Conservation (phyloP, 192 early-diverging fungal species). For the Backusella liffmaniae region DNA sequence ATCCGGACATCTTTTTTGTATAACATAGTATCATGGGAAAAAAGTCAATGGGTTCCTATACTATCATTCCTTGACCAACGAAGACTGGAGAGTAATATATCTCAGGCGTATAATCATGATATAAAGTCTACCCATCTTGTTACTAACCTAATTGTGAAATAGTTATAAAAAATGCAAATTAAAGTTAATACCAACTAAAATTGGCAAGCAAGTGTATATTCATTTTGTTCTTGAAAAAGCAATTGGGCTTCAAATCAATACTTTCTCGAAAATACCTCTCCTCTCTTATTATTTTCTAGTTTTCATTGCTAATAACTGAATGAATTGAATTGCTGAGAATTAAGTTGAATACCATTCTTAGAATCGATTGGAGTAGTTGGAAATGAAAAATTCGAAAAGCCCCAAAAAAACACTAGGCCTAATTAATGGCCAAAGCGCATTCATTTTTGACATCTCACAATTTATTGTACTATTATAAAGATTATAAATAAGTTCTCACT, state of each 20-base stretch:
- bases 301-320: not conserved
- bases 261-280: not conserved
- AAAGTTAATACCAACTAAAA: not conserved
- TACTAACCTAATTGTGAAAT: not conserved
- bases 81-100: not conserved
- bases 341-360: not conserved
- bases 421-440: not conserved
- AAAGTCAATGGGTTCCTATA: not conserved
- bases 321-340: not conserved
- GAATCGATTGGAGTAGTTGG: not conserved
- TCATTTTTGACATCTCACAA: not conserved
- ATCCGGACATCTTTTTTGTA: not conserved
- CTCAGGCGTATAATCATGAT: not conserved
- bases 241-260: not conserved
- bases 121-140: not conserved
- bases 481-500: not conserved
- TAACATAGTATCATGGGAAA: not conserved
- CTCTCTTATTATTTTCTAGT: not conserved
- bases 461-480: not conserved
- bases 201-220: not conserved
- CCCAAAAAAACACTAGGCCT: not conserved
- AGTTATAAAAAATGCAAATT: not conserved
- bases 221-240: not conserved
- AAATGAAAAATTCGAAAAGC: not conserved
- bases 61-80: not conserved